These are phyloP conservation scores for Hortiboletus campestris DNA, from an alignment of 768 basidiomycete species.

Conservation along the genomic window DNA sequence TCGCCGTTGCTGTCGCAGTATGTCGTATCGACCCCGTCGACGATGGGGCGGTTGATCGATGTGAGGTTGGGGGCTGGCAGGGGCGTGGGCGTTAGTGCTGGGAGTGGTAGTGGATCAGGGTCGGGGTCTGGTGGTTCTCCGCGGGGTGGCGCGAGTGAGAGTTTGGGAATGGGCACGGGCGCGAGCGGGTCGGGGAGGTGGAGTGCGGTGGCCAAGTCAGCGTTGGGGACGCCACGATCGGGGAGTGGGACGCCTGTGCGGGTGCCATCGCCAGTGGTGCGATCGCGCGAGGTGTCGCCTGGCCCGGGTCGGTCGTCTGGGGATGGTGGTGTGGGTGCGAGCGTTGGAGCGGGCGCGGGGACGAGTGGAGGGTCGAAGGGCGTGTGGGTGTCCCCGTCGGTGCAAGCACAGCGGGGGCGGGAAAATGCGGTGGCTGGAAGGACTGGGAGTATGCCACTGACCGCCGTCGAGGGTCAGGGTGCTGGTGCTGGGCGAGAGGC, in stretches of 20 bases:
- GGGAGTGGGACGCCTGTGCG: constrained; percentile 12
- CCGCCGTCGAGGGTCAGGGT: not conserved
- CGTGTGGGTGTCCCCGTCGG: constrained; percentile 24
- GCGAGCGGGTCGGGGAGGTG: constrained; percentile 7
- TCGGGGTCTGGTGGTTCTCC: not conserved
- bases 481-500: not conserved
- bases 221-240: not conserved
- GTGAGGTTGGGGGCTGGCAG: constrained; percentile 36
- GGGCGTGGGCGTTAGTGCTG: not conserved
- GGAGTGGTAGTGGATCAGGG: too few species aligned
- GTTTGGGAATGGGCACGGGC: not conserved
- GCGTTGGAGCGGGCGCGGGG: not conserved
- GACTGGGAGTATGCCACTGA: not conserved
- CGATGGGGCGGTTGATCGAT: constrained; percentile 62
- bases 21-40: constrained; percentile 32
- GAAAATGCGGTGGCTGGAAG: not conserved
- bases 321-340: not conserved
- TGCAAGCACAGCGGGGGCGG: constrained; percentile 15
- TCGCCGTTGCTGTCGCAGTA: constrained; percentile 60
- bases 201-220: constrained; percentile 20
- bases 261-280: constrained; percentile 16
- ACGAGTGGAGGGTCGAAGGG: not conserved
- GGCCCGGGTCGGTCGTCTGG: constrained; percentile 3
- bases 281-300: constrained; percentile 10
- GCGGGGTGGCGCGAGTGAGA: not conserved